These are phyloP conservation scores for Trifolium repens DNA, from an alignment of 306 rosid genomes.

Conservation along the genomic window DNA sequence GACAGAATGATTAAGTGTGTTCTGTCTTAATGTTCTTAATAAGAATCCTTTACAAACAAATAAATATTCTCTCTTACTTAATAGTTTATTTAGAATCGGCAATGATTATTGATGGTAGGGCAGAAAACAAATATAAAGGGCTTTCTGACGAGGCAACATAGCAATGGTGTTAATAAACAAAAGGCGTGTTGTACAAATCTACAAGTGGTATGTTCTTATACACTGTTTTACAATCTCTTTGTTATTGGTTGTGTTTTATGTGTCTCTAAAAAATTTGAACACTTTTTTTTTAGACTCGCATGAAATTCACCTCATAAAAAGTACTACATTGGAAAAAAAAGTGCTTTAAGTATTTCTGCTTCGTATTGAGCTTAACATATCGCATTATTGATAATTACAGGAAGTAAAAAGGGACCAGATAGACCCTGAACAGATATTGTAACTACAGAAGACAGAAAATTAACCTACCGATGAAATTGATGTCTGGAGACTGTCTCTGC, in stretches of 20 bases:
- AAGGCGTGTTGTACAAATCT: background rate
- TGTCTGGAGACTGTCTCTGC: background rate
- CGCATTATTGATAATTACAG: slow-evolving; percentile 20
- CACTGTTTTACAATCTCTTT: slow-evolving; percentile 2
- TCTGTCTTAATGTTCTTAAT: slow-evolving; percentile 1
- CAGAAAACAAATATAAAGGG: slow-evolving; percentile 68
- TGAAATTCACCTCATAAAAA: slow-evolving; percentile 8
- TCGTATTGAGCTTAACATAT: slow-evolving; percentile 1
- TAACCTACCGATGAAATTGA: slow-evolving; percentile 15
- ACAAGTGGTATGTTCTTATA: slow-evolving; percentile 10
- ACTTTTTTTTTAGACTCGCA: background rate
- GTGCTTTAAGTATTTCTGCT: background rate
- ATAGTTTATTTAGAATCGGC: slow-evolving; percentile 35
- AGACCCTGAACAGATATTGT: slow-evolving; percentile 21
- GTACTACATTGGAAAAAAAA: background rate
- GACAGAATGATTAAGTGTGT: slow-evolving; percentile 12
- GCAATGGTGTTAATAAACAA: slow-evolving; percentile 38
- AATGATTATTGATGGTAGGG: slow-evolving; percentile 55
- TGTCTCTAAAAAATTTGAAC: background rate
- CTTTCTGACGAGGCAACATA: slow-evolving; percentile 46
- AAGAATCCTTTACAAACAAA: background rate
- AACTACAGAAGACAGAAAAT: slow-evolving; percentile 18
- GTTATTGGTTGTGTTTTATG: background rate
- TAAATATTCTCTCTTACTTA: slow-evolving; percentile 16
- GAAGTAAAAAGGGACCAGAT: slow-evolving; percentile 11